These are phyloP conservation scores for Aristolochia californica DNA, from an alignment of 164 flowering plant species.

Conservation along the genomic window DNA sequence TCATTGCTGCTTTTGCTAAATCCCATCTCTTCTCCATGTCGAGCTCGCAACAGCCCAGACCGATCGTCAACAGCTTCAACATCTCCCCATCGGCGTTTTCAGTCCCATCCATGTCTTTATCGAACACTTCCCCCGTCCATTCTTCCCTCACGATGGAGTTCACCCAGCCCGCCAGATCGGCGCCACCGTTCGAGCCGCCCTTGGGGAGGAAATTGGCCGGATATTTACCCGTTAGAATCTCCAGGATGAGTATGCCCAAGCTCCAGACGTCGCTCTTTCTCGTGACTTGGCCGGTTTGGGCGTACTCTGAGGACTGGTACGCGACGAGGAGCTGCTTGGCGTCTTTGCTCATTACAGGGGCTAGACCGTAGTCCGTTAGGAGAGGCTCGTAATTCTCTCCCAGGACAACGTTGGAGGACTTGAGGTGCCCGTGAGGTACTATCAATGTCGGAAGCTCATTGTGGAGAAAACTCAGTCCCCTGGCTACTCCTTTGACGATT, in stretches of 20 bases:
- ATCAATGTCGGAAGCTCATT: constrained; percentile 50
- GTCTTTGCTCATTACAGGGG: constrained; percentile 49
- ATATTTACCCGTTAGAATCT: constrained; percentile 57
- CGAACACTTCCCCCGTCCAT: constrained; percentile 37
- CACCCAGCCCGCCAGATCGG: constrained; percentile 53
- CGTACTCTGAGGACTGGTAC: constrained; percentile 69
- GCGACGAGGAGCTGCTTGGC: constrained; percentile 54
- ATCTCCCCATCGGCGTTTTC: constrained; percentile 37
- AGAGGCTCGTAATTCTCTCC: constrained; percentile 39
- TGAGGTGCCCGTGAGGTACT: constrained; percentile 78
- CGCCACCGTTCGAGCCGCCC: constrained; percentile 12
- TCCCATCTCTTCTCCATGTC: constrained; percentile 62
- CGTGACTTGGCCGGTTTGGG: constrained; percentile 25
- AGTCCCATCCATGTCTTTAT: constrained; percentile 39
- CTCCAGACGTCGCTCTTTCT: constrained; percentile 83
- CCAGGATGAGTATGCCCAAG: constrained; percentile 64
- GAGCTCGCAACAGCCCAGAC: constrained; percentile 50
- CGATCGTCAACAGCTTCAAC: constrained; percentile 55
- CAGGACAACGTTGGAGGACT: constrained; percentile 78
- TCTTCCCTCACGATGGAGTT: constrained; percentile 26
- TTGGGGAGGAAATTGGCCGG: constrained; percentile 26
- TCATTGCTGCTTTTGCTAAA: constrained; percentile 40
- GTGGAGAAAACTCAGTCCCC: constrained; percentile 50
- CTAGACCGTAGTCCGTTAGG: constrained; percentile 54
- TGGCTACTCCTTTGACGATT: constrained; percentile 69